Evolutionary conservation across 129 eudicot genomes (phyloP).

Genomic region (Dittrichia graveolens): DNA sequence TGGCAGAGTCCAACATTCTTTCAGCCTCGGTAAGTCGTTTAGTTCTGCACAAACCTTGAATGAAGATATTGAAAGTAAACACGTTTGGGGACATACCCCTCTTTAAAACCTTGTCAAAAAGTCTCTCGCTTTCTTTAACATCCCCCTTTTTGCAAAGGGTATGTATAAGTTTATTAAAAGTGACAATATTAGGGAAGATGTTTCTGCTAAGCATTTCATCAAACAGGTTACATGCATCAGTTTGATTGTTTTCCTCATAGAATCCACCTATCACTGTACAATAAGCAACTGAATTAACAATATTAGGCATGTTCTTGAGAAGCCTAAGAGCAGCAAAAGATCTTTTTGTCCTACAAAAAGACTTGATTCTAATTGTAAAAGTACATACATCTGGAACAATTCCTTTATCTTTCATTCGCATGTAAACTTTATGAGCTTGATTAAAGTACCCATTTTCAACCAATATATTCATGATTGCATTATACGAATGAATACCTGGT

Average conservation of each 20-base stretch:
- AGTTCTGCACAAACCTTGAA: constrained; percentile 69
- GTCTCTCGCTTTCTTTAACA: constrained; percentile 61
- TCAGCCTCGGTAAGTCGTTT: constrained; percentile 57
- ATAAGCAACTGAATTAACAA: constrained; percentile 70
- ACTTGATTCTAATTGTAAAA: constrained; percentile 75
- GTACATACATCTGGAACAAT: constrained; percentile 76
- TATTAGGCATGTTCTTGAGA: constrained; percentile 63
- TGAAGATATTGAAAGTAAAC: constrained; percentile 73
- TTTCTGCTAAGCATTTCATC: constrained; percentile 69
- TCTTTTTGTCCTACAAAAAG: constrained; percentile 73
- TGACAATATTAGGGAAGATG: constrained; percentile 50
- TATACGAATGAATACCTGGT: constrained; percentile 66
- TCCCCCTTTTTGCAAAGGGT: constrained; percentile 68
- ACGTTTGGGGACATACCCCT: constrained; percentile 79
- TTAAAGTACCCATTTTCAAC: constrained; percentile 62
- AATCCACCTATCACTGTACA: constrained; percentile 81
- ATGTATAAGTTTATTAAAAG: constrained; percentile 78
- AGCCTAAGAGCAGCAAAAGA: constrained; percentile 80
- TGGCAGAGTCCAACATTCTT: constrained; percentile 49
- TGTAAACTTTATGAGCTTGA: constrained; percentile 84
- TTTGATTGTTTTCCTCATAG: constrained; percentile 48
- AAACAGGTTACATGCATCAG: constrained; percentile 63
- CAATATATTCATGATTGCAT: constrained; percentile 78
- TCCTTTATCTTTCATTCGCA: constrained; percentile 76
- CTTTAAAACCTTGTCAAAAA: constrained; percentile 68